Evolutionary conservation across 2,329 filamentous ascomycete species (phyloP).

Genomic region (Penicillium brevicompactum): DNA sequence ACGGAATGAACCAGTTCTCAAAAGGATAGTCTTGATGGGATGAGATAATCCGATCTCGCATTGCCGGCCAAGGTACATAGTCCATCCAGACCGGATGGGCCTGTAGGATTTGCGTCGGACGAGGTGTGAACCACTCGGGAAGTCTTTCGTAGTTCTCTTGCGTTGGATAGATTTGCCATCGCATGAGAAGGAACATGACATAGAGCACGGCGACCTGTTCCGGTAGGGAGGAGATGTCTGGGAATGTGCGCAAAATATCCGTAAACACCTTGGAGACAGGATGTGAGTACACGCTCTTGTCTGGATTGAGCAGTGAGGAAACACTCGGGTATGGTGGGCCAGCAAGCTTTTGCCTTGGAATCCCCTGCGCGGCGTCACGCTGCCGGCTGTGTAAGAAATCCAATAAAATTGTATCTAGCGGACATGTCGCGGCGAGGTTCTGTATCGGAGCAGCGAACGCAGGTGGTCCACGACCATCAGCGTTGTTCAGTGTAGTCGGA

Average conservation of each 20-base stretch:
- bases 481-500: conserved; percentile 25
- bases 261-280: conserved; percentile 83
- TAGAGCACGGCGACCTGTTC: conserved; percentile 82
- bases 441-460: conserved; percentile 51
- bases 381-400: conserved; percentile 74
- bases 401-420: conserved; percentile 76
- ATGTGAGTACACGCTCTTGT: conserved; percentile 64
- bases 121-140: conserved; percentile 71
- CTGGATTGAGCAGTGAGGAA: conserved; percentile 73
- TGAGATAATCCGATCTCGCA: conserved; percentile 68
- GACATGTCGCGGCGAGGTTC: conserved; percentile 70
- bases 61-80: conserved; percentile 74
- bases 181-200: conserved; percentile 83
- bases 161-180: conserved; percentile 80
- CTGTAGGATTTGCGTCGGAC: conserved; percentile 64
- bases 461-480: conserved; percentile 29
- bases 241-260: conserved; percentile 82
- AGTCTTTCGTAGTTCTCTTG: conserved; percentile 77
- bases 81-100: conserved; percentile 82
- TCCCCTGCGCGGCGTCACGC: conserved; percentile 66
- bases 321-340: conserved; percentile 81
- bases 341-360: conserved; percentile 65
- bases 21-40: conserved; percentile 64
- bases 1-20: conserved; percentile 81
- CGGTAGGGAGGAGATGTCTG: conserved; percentile 73